phyloP scores from a whole-genome alignment of 1,139 yeast species.

The Saccharomyces hybrid region DNA sequence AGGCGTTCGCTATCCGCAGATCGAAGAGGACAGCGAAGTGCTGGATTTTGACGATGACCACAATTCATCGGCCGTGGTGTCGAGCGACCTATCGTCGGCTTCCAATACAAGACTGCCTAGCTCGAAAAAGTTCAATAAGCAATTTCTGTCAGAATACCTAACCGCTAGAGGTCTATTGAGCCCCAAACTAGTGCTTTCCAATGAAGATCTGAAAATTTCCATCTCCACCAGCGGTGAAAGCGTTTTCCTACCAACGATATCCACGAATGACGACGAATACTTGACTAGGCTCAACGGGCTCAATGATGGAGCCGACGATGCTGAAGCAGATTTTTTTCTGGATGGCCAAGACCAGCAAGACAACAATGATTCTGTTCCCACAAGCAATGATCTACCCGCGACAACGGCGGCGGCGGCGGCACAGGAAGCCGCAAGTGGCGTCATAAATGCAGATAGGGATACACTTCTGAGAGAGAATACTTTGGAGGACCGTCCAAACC shows the following conservation, averaged over 20 bases:
- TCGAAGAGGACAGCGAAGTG: neutral
- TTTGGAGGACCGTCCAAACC: neutral
- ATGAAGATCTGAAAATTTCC: constrained; percentile 15
- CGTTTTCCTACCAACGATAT: constrained; percentile 28
- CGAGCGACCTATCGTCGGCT: neutral
- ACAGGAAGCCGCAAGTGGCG: neutral
- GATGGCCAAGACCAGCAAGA: neutral
- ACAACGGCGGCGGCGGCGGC: neutral
- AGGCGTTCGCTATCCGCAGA: neutral
- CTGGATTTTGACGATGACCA: constrained; percentile 5
- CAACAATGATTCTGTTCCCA: neutral
- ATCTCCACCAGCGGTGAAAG: constrained; percentile 29
- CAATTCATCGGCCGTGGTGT: neutral
- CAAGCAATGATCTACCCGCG: neutral
- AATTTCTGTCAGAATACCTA: constrained; percentile 19
- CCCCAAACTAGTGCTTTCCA: constrained; percentile 15
- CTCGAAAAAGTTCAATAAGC: constrained; percentile 8
- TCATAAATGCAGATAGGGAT: neutral
- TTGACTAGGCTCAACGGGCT: constrained; percentile 24
- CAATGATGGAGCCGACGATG: constrained; percentile 11
- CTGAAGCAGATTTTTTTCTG: constrained; percentile 3
- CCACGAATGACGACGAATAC: constrained; percentile 30
- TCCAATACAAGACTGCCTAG: neutral
- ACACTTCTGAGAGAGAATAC: neutral
- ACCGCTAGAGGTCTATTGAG: constrained; percentile 25